These are phyloP conservation scores for Ophiostoma sp. DNA, from an alignment of 2,329 filamentous ascomycete genomes.

Conservation along the genomic window DNA sequence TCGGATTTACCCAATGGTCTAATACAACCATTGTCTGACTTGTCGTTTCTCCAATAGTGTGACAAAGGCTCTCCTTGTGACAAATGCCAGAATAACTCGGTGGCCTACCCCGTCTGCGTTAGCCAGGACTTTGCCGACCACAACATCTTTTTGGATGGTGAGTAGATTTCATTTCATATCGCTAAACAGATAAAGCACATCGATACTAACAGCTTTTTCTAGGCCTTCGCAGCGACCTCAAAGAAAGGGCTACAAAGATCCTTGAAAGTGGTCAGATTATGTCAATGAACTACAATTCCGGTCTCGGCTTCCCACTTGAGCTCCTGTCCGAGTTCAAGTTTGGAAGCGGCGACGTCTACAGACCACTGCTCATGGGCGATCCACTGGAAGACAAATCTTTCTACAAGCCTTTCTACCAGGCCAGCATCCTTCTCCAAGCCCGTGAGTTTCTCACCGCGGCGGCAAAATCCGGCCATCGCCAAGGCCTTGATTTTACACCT, in stretches of 20 bases:
- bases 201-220: not conserved
- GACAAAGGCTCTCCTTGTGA: not conserved
- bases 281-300: not conserved
- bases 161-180: not conserved
- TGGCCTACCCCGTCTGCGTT: not conserved
- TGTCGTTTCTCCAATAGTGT: not conserved
- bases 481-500: not conserved
- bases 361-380: not conserved
- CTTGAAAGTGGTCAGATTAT: not conserved
- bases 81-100: not conserved
- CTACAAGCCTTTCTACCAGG: slow-evolving; percentile 18
- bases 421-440: slow-evolving; percentile 18
- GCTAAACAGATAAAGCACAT: too few species aligned
- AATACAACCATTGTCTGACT: not conserved
- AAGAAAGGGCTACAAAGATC: not conserved
- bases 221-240: slow-evolving; percentile 6
- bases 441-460: not conserved
- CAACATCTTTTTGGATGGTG: slow-evolving; percentile 22
- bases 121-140: slow-evolving; percentile 8
- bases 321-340: slow-evolving; percentile 11
- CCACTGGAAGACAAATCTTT: not conserved
- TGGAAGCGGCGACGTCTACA: not conserved
- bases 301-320: not conserved
- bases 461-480: not conserved
- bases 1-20: too few species aligned